Evolutionary conservation across 1,139 yeast species (phyloP).

Genomic region (Meyerozyma sp.): DNA sequence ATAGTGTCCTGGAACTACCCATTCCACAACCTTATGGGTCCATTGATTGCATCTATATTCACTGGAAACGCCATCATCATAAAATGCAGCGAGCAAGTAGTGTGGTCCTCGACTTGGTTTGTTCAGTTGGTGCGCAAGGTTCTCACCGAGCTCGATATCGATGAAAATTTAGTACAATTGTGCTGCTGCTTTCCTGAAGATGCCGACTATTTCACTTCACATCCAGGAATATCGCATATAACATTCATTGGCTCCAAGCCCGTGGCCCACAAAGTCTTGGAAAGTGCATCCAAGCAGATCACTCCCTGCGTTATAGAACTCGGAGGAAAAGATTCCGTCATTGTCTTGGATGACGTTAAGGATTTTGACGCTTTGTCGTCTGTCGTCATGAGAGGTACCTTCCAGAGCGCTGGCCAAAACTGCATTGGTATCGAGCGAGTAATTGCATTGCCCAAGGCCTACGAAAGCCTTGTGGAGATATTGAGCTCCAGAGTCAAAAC

Average conservation of each 20-base stretch:
- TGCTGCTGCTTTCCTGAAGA: constrained; percentile 77
- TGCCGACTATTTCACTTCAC: constrained; percentile 80
- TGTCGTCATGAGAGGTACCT: constrained; percentile 85
- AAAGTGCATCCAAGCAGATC: constrained; percentile 73
- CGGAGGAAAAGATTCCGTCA: constrained; percentile 91
- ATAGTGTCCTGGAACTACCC: constrained; percentile 97
- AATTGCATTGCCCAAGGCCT: constrained; percentile 64
- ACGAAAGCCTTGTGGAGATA: constrained; percentile 54
- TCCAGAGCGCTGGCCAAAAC: constrained; percentile 95
- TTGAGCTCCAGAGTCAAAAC: constrained; percentile 52
- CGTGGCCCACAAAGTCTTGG: constrained; percentile 83
- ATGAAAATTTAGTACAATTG: constrained; percentile 79
- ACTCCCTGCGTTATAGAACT: constrained; percentile 93
- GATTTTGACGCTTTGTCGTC: constrained; percentile 63
- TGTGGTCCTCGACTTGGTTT: constrained; percentile 88
- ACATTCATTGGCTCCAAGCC: constrained; percentile 95
- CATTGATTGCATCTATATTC: constrained; percentile 79
- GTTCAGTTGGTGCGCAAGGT: constrained; percentile 65
- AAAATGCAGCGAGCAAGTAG: constrained; percentile 92
- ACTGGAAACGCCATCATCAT: constrained; percentile 89
- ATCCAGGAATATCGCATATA: constrained; percentile 75
- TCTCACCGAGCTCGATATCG: constrained; percentile 64
- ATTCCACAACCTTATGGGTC: constrained; percentile 88
- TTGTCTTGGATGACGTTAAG: constrained; percentile 71
- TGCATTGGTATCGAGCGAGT: constrained; percentile 97